Evolutionary conservation across 768 basidiomycete species (phyloP).

Genomic region (Psilocybe cubensis): DNA sequence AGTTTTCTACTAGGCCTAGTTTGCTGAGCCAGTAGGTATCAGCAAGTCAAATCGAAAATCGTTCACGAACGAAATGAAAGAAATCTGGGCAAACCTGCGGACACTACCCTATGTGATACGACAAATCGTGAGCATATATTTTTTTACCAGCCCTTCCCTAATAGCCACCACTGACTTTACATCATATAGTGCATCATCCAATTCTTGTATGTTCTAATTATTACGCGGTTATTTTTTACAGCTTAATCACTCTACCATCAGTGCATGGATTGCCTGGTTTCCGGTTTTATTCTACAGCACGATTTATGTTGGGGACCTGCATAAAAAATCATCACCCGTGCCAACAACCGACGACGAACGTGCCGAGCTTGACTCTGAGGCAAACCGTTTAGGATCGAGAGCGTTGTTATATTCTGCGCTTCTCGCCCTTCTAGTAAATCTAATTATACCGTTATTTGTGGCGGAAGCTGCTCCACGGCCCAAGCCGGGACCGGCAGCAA

Average conservation of each 20-base stretch:
- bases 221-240: neutral
- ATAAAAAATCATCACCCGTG: constrained; percentile 53
- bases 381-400: constrained; percentile 81
- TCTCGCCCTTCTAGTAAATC: constrained; percentile 66
- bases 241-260: constrained; percentile 27
- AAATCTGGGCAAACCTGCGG: constrained; percentile 73
- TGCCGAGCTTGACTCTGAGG: constrained; percentile 58
- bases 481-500: neutral
- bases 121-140: constrained; percentile 66
- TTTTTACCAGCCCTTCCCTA: neutral
- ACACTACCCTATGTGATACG: constrained; percentile 75
- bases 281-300: constrained; percentile 89
- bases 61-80: constrained; percentile 50
- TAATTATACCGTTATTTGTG: constrained; percentile 73
- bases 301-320: constrained; percentile 85
- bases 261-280: constrained; percentile 91
- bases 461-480: constrained; percentile 27
- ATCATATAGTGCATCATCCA: constrained; percentile 68
- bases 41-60: constrained; percentile 33
- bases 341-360: constrained; percentile 26
- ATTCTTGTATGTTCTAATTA: constrained; percentile 61
- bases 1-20: neutral
- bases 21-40: neutral
- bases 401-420: constrained; percentile 82
- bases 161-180: neutral